These are phyloP conservation scores for Crithidia expoeki DNA, from an alignment of 208 protist genomes.

Conservation along the genomic window DNA sequence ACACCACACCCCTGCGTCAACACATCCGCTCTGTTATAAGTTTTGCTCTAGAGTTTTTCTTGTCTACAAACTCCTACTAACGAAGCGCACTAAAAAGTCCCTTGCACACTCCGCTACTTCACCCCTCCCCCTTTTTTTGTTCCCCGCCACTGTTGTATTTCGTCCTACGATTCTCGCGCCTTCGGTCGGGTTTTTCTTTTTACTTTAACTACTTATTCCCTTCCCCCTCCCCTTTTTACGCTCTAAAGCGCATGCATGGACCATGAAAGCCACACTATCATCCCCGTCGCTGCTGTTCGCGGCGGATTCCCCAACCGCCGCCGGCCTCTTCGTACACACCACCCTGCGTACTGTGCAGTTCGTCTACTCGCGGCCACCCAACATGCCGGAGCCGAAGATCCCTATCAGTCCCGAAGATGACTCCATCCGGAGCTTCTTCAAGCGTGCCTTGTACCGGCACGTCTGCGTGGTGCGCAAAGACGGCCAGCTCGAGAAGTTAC, in stretches of 20 bases:
- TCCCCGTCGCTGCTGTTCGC: conserved; percentile 5
- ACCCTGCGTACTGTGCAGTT: conserved; percentile 26
- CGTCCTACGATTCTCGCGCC: too few species aligned
- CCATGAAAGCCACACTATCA: conserved; percentile 4
- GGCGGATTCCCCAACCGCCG: conserved; percentile 1
- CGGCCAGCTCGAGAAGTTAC: conserved; percentile 47
- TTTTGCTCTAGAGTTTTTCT: too few species aligned
- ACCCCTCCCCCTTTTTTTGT: too few species aligned
- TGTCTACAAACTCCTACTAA: too few species aligned
- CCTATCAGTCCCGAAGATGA: conserved; percentile 38
- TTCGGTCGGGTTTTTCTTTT: too few species aligned
- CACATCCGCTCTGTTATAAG: too few species aligned
- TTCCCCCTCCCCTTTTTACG: background rate
- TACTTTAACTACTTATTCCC: too few species aligned
- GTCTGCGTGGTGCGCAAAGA: conserved; percentile 56
- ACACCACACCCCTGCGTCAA: too few species aligned
- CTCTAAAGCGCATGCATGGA: background rate
- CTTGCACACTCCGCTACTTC: too few species aligned
- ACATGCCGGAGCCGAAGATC: conserved; percentile 48
- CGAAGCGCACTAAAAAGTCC: too few species aligned
- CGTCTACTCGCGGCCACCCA: conserved; percentile 35
- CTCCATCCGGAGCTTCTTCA: conserved; percentile 40
- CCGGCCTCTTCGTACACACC: conserved; percentile 26
- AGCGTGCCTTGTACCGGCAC: conserved; percentile 56
- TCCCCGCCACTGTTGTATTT: too few species aligned